phyloP scores from a whole-genome alignment of 805 yeast species.

The Yamadazyma ubonensis region DNA sequence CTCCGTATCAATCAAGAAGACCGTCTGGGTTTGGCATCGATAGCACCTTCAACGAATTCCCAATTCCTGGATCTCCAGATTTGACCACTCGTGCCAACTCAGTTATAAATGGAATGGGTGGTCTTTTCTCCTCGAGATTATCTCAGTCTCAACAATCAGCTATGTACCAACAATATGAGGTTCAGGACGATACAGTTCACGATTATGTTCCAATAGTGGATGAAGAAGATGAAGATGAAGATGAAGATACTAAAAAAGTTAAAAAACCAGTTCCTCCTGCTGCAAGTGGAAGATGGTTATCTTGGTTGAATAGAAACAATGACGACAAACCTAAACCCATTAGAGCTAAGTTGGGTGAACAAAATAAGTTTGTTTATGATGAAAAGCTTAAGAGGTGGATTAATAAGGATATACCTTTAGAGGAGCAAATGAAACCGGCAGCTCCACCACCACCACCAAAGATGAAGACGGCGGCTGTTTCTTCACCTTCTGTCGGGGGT shows the following conservation, averaged over 20 bases:
- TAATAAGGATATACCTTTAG: slow-evolving; percentile 63
- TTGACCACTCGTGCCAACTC: slow-evolving; percentile 45
- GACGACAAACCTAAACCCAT: slow-evolving; percentile 72
- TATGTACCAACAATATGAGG: slow-evolving; percentile 45
- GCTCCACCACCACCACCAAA: slow-evolving; percentile 70
- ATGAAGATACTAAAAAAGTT: too few relatives aligned
- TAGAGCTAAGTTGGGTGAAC: slow-evolving; percentile 83
- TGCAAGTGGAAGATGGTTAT: slow-evolving; percentile 13
- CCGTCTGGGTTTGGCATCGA: slow-evolving; percentile 19
- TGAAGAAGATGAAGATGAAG: slow-evolving; percentile 45
- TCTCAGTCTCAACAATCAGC: slow-evolving; percentile 46
- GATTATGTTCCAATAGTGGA: slow-evolving; percentile 43
- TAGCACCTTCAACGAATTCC: slow-evolving; percentile 36
- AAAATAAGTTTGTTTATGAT: slow-evolving; percentile 72
- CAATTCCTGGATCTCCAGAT: slow-evolving; percentile 47
- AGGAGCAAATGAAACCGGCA: slow-evolving; percentile 54
- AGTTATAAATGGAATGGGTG: slow-evolving; percentile 34
- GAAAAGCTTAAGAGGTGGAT: slow-evolving; percentile 87
- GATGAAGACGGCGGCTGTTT: slow-evolving; percentile 23
- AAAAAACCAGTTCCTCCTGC: too few relatives aligned
- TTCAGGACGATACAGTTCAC: slow-evolving; percentile 43
- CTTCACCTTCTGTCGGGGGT: slow-evolving; percentile 18
- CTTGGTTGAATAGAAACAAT: slow-evolving; percentile 22
- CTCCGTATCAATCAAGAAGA: slow-evolving; percentile 23
- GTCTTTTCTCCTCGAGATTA: slow-evolving; percentile 38